Percentiles rank a stretch among this genome's conserved stretches.
Evolutionary conservation across 192 early-diverging fungal species (phyloP).

Genomic region (Coemansia sp.): DNA sequence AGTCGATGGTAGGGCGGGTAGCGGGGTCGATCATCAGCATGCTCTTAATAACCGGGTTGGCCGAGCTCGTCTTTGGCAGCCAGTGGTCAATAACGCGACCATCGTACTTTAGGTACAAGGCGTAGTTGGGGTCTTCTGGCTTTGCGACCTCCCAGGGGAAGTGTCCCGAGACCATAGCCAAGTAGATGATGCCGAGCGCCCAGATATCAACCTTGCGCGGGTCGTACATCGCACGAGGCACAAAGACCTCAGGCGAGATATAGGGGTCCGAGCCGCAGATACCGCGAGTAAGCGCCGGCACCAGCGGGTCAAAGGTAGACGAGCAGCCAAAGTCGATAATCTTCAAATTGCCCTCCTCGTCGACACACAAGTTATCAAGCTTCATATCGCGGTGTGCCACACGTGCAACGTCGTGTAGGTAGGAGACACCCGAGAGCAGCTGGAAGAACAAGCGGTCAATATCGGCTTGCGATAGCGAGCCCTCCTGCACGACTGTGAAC

Average conservation of each 20-base stretch:
- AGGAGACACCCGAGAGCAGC: constrained; percentile 72
- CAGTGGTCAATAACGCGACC: constrained; percentile 61
- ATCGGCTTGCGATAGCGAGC: constrained; percentile 71
- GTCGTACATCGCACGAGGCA: constrained; percentile 70
- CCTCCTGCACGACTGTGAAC: constrained; percentile 78
- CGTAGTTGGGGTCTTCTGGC: constrained; percentile 65
- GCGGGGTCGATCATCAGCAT: constrained; percentile 77
- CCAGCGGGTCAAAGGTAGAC: constrained; percentile 70
- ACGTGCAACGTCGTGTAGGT: constrained; percentile 75
- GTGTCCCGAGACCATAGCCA: constrained; percentile 71
- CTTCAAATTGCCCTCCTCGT: constrained; percentile 73
- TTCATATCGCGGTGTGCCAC: constrained; percentile 88
- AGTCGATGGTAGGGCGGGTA: constrained; percentile 77
- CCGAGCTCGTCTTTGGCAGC: constrained; percentile 44
- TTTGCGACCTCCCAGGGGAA: constrained; percentile 73
- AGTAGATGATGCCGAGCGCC: constrained; percentile 85
- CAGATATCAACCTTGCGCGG: constrained; percentile 87
- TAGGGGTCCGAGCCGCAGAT: constrained; percentile 93
- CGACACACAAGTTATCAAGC: constrained; percentile 83
- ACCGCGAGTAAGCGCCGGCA: constrained; percentile 74
- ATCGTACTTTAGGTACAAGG: constrained; percentile 60
- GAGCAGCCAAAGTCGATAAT: constrained; percentile 93
- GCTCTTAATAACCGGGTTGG: constrained; percentile 61
- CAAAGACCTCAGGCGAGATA: constrained; percentile 90
- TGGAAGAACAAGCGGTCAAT: constrained; percentile 85